phyloP scores from a whole-genome alignment of 257 asterid species.

The Penstemon newberryi region DNA sequence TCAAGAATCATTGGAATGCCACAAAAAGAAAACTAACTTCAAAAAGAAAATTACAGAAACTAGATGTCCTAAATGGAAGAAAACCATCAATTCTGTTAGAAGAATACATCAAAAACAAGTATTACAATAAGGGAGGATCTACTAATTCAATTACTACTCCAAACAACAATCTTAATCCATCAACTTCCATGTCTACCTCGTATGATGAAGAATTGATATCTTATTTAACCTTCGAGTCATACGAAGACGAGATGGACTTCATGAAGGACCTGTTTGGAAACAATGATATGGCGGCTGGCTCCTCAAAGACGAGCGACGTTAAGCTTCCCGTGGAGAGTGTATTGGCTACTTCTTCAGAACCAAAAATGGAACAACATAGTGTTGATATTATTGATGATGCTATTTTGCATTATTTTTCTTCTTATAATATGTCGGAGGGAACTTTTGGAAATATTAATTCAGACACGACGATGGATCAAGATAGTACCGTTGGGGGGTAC shows the following conservation, averaged over 20 bases:
- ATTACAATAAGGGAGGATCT: constrained; percentile 16
- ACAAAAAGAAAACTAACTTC: constrained; percentile 59
- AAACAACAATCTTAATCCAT: not conserved
- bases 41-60: constrained; percentile 40
- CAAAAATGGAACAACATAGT: constrained; percentile 12
- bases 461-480: constrained; percentile 22
- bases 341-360: not conserved
- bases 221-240: constrained; percentile 34
- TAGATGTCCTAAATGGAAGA: constrained; percentile 23
- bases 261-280: constrained; percentile 44
- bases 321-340: constrained; percentile 1
- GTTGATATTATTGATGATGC: not conserved
- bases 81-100: constrained; percentile 47
- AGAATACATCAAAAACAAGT: constrained; percentile 50
- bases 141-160: not conserved
- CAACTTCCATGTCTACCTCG: constrained; percentile 1
- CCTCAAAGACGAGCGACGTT: not conserved
- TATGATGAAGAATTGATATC: constrained; percentile 35
- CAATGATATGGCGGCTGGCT: constrained; percentile 3
- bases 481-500: constrained; percentile 4
- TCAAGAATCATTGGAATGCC: constrained; percentile 89
- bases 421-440: constrained; percentile 29
- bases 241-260: constrained; percentile 62
- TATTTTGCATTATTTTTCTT: constrained; percentile 23
- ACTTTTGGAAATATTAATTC: constrained; percentile 6